phyloP scores from a whole-genome alignment of 169 alveolate genomes.

The Babesia sp. region DNA sequence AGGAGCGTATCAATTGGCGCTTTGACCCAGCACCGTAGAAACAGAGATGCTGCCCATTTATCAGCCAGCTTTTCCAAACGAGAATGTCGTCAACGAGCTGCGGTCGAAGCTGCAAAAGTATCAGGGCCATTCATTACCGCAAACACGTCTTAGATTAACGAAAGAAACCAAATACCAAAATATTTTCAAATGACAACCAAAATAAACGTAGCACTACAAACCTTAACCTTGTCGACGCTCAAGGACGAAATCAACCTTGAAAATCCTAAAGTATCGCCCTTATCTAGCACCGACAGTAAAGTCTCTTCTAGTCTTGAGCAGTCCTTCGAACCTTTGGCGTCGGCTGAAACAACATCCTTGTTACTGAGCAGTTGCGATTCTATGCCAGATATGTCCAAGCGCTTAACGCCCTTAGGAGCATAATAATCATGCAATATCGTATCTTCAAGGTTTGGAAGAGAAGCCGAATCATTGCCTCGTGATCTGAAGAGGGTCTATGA shows the following conservation, averaged over 20 bases:
- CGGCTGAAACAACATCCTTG: background rate
- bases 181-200: no score
- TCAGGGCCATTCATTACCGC: no score
- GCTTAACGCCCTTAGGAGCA: constrained; percentile 19
- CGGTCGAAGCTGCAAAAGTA: constrained; percentile 1
- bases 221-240: background rate
- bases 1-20: constrained; percentile 35
- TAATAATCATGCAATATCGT: constrained; percentile 43
- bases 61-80: constrained; percentile 67
- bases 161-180: no score
- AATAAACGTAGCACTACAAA: background rate
- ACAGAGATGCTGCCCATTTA: constrained; percentile 50
- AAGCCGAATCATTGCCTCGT: background rate
- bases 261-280: constrained; percentile 16
- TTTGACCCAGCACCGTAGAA: constrained; percentile 62
- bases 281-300: background rate
- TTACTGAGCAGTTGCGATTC: constrained; percentile 27
- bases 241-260: background rate
- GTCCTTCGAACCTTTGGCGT: background rate
- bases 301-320: background rate
- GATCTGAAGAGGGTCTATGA: background rate
- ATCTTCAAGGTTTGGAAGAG: constrained; percentile 13
- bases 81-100: constrained; percentile 16
- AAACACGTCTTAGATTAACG: no score
- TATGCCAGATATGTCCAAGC: constrained; percentile 21